Evolutionary conservation across 148 eudicot genomes (phyloP).

Genomic region (Chenopodium suecicum): DNA sequence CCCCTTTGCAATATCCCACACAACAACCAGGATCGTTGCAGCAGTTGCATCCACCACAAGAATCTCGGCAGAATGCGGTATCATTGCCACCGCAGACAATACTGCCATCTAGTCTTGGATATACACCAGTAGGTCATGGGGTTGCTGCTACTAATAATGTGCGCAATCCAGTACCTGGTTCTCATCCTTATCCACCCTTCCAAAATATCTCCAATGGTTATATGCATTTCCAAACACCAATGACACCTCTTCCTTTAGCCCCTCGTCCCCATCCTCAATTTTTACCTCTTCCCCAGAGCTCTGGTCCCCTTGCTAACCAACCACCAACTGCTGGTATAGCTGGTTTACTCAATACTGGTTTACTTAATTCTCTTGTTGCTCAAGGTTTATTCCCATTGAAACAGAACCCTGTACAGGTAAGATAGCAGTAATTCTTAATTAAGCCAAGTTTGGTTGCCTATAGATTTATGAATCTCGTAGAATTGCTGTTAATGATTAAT

Average conservation of each 20-base stretch:
- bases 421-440: conserved; percentile 4
- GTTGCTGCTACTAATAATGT: conserved; percentile 27
- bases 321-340: conserved; percentile 50
- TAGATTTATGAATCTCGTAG: background rate
- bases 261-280: conserved; percentile 45
- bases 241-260: conserved; percentile 45
- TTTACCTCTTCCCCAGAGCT: conserved; percentile 41
- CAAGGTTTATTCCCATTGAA: conserved; percentile 76
- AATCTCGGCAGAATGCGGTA: conserved; percentile 35
- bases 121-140: conserved; percentile 41
- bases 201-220: conserved; percentile 40
- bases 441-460: background rate
- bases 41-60: conserved; percentile 40
- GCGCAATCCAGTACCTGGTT: conserved; percentile 33
- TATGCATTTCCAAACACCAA: conserved; percentile 38
- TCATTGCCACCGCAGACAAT: conserved; percentile 27
- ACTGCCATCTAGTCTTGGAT: conserved; percentile 51
- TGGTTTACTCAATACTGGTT: conserved; percentile 65
- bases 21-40: conserved; percentile 40
- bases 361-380: conserved; percentile 71
- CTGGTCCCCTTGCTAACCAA: conserved; percentile 44
- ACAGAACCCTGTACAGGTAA: conserved; percentile 60
- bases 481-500: background rate
- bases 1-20: conserved; percentile 36
- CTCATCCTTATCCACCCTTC: conserved; percentile 47